Conservation (phyloP, 129 eudicot species). For the Ambrosia artemisiifolia region DNA sequence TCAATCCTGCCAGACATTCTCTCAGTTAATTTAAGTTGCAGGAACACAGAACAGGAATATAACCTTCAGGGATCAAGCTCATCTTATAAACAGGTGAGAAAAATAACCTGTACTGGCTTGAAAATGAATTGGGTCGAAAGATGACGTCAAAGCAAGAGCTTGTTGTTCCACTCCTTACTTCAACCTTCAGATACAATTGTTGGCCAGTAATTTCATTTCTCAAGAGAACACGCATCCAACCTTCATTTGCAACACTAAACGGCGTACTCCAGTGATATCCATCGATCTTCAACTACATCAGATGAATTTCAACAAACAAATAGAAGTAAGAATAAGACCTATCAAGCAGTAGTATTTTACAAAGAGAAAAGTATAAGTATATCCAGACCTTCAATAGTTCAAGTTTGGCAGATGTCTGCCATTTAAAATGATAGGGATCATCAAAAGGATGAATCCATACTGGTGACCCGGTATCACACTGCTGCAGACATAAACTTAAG, state of each 20-base stretch:
- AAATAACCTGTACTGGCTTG: slow-evolving; percentile 90
- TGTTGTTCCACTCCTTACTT: slow-evolving; percentile 80
- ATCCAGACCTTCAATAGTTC: slow-evolving; percentile 74
- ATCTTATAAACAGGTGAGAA: not conserved
- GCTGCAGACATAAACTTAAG: slow-evolving; percentile 66
- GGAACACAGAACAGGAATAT: not conserved
- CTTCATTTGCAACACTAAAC: slow-evolving; percentile 81
- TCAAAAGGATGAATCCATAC: slow-evolving; percentile 72
- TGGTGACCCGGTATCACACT: slow-evolving; percentile 58
- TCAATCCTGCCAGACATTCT: slow-evolving; percentile 66
- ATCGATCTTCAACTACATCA: slow-evolving; percentile 56
- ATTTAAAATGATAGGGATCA: slow-evolving; percentile 65
- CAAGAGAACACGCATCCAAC: slow-evolving; percentile 65
- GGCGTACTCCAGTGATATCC: slow-evolving; percentile 85
- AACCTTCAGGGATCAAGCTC: slow-evolving; percentile 2
- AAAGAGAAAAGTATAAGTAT: not conserved
- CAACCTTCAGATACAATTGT: slow-evolving; percentile 48
- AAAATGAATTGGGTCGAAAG: slow-evolving; percentile 69
- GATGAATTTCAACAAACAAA: slow-evolving; percentile 6
- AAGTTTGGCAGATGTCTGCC: slow-evolving; percentile 64
- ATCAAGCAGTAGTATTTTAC: not conserved
- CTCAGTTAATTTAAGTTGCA: slow-evolving; percentile 3
- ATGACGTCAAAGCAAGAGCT: slow-evolving; percentile 80
- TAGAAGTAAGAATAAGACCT: slow-evolving; percentile 10
- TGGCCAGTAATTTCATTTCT: slow-evolving; percentile 41